Evolutionary conservation across 768 basidiomycete genomes (phyloP), one percentile per base, ranked within the genome.

Genomic region (Lactarius deliciosus): DNA sequence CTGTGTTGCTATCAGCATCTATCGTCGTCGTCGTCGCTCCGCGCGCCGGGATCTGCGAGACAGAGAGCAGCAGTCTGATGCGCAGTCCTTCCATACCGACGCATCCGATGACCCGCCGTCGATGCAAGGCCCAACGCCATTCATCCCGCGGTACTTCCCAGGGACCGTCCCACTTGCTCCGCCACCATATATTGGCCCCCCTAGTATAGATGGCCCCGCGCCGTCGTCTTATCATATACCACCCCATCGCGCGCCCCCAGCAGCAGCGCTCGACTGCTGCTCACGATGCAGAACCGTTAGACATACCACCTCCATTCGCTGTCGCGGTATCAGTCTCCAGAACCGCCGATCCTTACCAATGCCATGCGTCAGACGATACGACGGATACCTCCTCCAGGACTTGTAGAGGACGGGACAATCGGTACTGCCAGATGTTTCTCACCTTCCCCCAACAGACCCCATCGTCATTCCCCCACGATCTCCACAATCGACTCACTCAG

Each of bases 141-240:
- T 86, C 73, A 74, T 83, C 22, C 83, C 85, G 74, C 81, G 83
- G 71, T 85, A 80, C 74, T 85, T 85, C 81, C 85, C 84, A 32
- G 82, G 81, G 10, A 81, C 82, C 0, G 72, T 77, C 36, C 75
- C 81, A 20, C 76, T 76, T 43, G 67, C 76, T 40, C 78, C 80
- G 8, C 82, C 79, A 11, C 79, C 81, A 28, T 74, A 79, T 34
- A 77, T 80, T 69, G 66, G 36, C 74, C 77, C n/a, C 74, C 74
- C 47, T 50, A 9, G 47, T 41, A 41, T 41, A 15, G 41, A 41
- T 41, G 16, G 16, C 16, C 16, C 41, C 9, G 25, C 70, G 5
- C 58, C 69, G 22, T 71, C 70, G 43, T 73, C 74, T 45, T 69
- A 71, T 2, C 72, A 71, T 34, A 53, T 65, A 7, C 72, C 72